Percentiles rank a stretch among this genome's conserved stretches.
These are phyloP conservation scores for Coemansia guatemalensis DNA, from an alignment of 192 early-diverging fungal genomes.

Conservation along the genomic window DNA sequence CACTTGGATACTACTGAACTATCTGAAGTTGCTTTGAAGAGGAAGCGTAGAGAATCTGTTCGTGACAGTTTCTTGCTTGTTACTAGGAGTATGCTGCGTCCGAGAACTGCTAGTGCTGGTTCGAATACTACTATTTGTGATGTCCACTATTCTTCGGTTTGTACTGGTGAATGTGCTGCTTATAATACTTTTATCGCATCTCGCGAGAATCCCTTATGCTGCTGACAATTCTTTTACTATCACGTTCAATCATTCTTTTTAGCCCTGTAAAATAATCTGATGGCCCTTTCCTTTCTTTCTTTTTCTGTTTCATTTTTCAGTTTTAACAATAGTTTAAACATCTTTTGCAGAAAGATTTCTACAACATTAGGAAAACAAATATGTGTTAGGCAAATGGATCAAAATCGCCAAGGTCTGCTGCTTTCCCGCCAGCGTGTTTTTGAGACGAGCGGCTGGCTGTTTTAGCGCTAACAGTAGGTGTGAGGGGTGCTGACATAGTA, in stretches of 20 bases:
- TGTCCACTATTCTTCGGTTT: not conserved
- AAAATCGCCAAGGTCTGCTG: conserved; percentile 42
- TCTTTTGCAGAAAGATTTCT: too few species aligned
- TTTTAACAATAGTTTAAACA: conserved; percentile 6
- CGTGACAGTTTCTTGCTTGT: too few species aligned
- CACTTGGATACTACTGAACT: not conserved
- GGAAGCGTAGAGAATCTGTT: too few species aligned
- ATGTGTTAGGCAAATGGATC: conserved; percentile 39
- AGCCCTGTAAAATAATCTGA: too few species aligned
- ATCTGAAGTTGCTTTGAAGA: too few species aligned
- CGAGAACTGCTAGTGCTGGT: conserved; percentile 7
- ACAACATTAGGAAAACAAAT: too few species aligned
- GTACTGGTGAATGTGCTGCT: conserved; percentile 5
- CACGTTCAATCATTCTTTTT: too few species aligned
- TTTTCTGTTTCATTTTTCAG: not conserved
- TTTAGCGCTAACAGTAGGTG: not conserved
- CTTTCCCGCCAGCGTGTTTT: conserved; percentile 40
- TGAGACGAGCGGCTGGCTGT: conserved; percentile 9
- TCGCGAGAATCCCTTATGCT: conserved; percentile 35
- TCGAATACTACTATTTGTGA: conserved; percentile 2
- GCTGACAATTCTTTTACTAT: conserved; percentile 6
- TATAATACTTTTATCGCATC: conserved; percentile 5
- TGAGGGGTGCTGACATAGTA: too few species aligned
- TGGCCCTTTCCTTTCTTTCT: not conserved
- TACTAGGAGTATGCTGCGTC: not conserved